phyloP scores from a whole-genome alignment of 1,139 yeast genomes.

The Suhomyces terraborum region DNA sequence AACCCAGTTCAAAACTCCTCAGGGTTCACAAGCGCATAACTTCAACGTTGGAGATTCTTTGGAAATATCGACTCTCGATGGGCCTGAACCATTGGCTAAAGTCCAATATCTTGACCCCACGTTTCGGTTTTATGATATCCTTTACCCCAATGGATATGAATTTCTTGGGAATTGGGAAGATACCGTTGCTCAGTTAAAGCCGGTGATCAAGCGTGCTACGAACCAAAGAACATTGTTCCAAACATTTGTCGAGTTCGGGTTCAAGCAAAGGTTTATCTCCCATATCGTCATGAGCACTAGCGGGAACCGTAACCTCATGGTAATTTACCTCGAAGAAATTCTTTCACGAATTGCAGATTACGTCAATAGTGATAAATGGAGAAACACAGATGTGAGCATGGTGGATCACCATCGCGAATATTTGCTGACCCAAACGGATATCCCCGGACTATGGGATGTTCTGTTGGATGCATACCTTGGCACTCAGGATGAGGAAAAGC shows the following conservation, averaged over 20 bases:
- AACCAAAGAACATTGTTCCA: constrained; percentile 8
- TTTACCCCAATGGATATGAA: constrained; percentile 9
- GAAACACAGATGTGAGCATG: constrained; percentile 2
- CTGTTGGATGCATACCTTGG: constrained; percentile 26
- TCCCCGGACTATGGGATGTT: constrained; percentile 27
- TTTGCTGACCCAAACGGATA: constrained; percentile 6
- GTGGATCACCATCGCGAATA: constrained; percentile 5
- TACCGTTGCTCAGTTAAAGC: constrained; percentile 8
- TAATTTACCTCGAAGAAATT: constrained; percentile 9
- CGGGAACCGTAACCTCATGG: constrained; percentile 21
- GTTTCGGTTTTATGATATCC: constrained; percentile 7
- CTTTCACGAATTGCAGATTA: constrained; percentile 11
- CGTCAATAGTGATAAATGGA: constrained; percentile 9
- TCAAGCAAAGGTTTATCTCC: constrained; percentile 28
- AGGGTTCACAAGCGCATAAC: constrained; percentile 6
- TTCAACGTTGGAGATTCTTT: constrained; percentile 1
- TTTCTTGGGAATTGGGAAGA: constrained; percentile 10
- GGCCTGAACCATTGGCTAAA: constrained; percentile 5
- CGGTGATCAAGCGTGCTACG: constrained; percentile 5
- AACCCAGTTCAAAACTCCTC: constrained; percentile 9
- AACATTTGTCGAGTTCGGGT: constrained; percentile 26
- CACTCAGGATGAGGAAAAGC: constrained; percentile 18
- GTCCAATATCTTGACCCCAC: constrained; percentile 7
- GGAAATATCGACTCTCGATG: constrained; percentile 2
- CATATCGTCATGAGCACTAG: constrained; percentile 33